Percentiles rank a stretch among this genome's conserved stretches.
phyloP scores from a whole-genome alignment of 2,329 filamentous ascomycete species.

The Balansia obtecta region DNA sequence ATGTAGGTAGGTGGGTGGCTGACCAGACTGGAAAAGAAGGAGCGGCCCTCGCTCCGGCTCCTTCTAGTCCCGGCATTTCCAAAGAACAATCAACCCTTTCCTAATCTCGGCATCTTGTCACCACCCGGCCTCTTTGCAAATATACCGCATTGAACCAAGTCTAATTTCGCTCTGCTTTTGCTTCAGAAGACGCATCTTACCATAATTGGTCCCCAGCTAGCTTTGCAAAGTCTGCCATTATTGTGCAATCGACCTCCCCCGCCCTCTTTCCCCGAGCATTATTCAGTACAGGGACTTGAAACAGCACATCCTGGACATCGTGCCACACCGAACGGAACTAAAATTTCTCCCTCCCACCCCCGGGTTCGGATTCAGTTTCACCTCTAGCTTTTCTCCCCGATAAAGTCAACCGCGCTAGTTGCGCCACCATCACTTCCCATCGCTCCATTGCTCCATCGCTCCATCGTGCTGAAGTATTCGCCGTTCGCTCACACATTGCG shows the following conservation, averaged over 20 bases:
- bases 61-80: too few relatives aligned
- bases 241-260: conserved; percentile 8
- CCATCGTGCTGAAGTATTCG: neutral
- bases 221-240: neutral
- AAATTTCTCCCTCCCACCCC: conserved; percentile 1
- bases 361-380: neutral
- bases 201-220: neutral
- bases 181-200: neutral
- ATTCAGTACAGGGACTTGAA: conserved; percentile 10
- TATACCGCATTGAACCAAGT: neutral
- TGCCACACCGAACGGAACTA: conserved; percentile 3
- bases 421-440: neutral
- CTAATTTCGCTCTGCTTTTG: neutral
- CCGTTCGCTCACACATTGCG: neutral
- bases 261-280: conserved; percentile 8
- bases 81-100: neutral
- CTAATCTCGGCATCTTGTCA: neutral
- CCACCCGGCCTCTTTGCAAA: neutral
- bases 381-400: neutral
- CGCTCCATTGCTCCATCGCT: neutral
- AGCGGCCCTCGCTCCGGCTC: too few relatives aligned
- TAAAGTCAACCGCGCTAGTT: neutral
- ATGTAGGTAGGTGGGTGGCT: too few relatives aligned
- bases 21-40: too few relatives aligned
- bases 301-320: conserved; percentile 6